Conservation (phyloP, 257 asterid species). For the Leptodermis oblonga region DNA sequence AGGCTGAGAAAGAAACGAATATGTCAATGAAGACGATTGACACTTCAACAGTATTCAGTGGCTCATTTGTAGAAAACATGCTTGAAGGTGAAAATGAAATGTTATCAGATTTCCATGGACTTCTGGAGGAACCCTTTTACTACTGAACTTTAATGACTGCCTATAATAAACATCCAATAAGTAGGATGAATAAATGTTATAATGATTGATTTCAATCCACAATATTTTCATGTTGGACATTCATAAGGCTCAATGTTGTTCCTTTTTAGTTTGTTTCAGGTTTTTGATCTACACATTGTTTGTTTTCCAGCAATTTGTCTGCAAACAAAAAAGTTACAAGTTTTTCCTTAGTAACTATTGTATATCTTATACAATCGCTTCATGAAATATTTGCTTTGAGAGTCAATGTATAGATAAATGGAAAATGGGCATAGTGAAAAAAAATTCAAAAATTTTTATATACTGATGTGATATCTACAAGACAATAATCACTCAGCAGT, state of each 20-base stretch:
- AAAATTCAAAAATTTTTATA: too few species aligned
- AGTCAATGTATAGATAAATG: too few species aligned
- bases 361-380: too few species aligned
- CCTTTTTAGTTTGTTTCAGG: background rate
- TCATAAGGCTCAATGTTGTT: background rate
- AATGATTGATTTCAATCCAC: background rate
- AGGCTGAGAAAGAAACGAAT: slow-evolving; percentile 12
- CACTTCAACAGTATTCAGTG: slow-evolving; percentile 30
- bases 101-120: slow-evolving; percentile 48
- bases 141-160: slow-evolving; percentile 7
- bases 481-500: too few species aligned
- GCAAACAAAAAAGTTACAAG: too few species aligned
- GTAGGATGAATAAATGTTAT: background rate
- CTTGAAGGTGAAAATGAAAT: slow-evolving; percentile 62
- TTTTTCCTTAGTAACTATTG: too few species aligned
- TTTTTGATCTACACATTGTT: background rate
- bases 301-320: too few species aligned
- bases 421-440: too few species aligned
- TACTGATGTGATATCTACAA: too few species aligned
- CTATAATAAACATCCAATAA: background rate
- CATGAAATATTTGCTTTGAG: too few species aligned
- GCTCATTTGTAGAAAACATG: slow-evolving; percentile 74
- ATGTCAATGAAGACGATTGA: slow-evolving; percentile 18
- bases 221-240: background rate
- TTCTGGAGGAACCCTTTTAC: slow-evolving; percentile 54